These are phyloP conservation scores for Brassica carinata DNA, from an alignment of 345 rosid species.

Conservation along the genomic window DNA sequence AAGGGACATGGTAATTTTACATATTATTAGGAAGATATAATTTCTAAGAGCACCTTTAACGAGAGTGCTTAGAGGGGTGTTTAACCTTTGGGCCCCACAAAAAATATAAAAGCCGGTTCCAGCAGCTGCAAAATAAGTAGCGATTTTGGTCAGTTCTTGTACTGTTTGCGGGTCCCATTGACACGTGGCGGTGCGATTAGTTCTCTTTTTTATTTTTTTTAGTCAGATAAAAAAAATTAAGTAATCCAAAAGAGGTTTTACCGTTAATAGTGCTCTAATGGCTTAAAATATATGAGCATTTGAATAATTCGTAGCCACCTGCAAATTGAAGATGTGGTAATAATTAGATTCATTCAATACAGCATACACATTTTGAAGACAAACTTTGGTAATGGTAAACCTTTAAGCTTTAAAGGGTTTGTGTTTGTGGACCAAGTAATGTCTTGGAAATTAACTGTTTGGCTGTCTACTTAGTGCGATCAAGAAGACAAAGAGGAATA, in stretches of 20 bases:
- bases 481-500: constrained; percentile 32
- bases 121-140: too few relatives aligned
- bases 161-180: too few relatives aligned
- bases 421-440: constrained; percentile 41
- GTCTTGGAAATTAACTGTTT: constrained; percentile 34
- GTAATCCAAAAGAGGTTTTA: too few relatives aligned
- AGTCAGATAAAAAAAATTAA: too few relatives aligned
- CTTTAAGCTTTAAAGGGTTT: constrained; percentile 36
- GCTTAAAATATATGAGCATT: constrained; percentile 4
- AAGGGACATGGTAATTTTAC: background rate
- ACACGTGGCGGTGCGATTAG: too few relatives aligned
- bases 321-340: constrained; percentile 26
- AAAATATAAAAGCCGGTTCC: too few relatives aligned
- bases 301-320: constrained; percentile 17
- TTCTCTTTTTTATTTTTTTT: too few relatives aligned
- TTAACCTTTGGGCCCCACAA: too few relatives aligned
- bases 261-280: background rate
- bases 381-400: constrained; percentile 36
- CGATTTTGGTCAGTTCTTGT: too few relatives aligned
- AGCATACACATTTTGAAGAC: constrained; percentile 28
- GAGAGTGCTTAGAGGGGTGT: too few relatives aligned
- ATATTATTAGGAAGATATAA: background rate
- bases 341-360: constrained; percentile 44
- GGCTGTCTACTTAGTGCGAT: constrained; percentile 44
- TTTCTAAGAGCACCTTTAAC: background rate